Conservation (phyloP, 1,284 basidiomycete genomes). For the Ustilago curta region DNA sequence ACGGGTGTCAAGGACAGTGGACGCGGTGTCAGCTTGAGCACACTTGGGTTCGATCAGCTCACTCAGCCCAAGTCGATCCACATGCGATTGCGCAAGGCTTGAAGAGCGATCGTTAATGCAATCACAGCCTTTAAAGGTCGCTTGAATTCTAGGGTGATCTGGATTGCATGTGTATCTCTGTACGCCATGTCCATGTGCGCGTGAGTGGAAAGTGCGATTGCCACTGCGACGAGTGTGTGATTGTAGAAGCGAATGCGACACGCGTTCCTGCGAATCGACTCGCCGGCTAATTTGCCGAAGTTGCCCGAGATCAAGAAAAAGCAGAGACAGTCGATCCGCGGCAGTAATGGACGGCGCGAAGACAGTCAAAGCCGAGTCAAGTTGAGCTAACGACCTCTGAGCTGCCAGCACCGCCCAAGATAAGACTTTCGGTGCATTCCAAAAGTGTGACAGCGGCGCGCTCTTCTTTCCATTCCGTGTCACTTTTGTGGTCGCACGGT, state of each 20-base stretch:
- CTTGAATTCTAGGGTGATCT: neutral
- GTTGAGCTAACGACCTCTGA: too few species aligned
- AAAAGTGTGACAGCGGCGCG: conserved; percentile 13
- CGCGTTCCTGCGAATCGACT: neutral
- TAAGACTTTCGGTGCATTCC: too few species aligned
- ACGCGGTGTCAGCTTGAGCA: conserved; percentile 86
- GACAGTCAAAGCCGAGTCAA: too few species aligned
- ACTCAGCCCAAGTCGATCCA: conserved; percentile 55
- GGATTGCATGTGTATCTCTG: neutral
- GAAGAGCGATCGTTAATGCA: neutral
- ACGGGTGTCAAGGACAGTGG: conserved; percentile 93
- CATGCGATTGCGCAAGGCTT: conserved; percentile 53
- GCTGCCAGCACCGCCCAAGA: too few species aligned
- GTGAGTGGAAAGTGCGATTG: neutral
- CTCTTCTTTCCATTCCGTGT: neutral
- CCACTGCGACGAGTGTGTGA: neutral
- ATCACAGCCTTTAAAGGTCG: too few species aligned
- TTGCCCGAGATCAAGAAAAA: conserved; percentile 11
- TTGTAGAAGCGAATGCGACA: conserved; percentile 6
- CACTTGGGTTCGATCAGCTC: conserved; percentile 75
- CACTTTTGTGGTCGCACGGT: neutral
- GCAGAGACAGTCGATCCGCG: conserved; percentile 7
- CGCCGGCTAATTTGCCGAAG: conserved; percentile 13
- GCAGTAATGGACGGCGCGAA: neutral
- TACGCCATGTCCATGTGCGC: neutral